Base-by-base conservation (phyloP, 768 basidiomycete genomes). In the Galerina sulciceps region DNA sequence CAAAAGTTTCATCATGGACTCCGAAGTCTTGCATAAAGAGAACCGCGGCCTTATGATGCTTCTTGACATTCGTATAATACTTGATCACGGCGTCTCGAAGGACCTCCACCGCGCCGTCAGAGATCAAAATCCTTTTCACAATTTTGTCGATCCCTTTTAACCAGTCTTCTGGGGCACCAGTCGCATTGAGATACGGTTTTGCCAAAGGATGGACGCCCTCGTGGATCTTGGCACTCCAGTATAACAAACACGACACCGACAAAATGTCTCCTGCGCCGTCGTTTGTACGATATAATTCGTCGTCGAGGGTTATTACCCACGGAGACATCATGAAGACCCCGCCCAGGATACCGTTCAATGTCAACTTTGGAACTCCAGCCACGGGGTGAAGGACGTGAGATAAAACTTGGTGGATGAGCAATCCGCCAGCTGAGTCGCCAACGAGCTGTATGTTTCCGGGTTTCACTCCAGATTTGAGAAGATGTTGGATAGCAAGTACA, bases 381-480 rank as follows among this genome's bases (percentile, higher is more conserved):
- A 74, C 54, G 2, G 79, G 78, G 46, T 77, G 77, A 2, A 78
- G 65, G 23, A 75, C 61, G 52, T 77, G 73, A 2, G 74, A 74
- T 22, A 79, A 41, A 40, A 77, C 57, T 57, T 75, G 73, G 26
- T 76, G 63, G 31, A 73, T 62, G 31, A 79, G 68, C 44, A 73
- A 73, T 0, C 63, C 76, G 10, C 79, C 79, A 10, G 79, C 79
- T 10, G 78, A 79, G 61, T 79, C 78, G 20, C 76, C 75, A 6
- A 69, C 71, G 11, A 79, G 54, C 44, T 73, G 66, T 17, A 78
- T 62, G 59, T 77, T 67, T 37, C 62, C 57, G 4, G 75, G 74
- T 10, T 63, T 55, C 6, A 76, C 60, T 11, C 75, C 76, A 3
- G 59, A 57, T 26, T 66, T 59, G 42, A 75, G 44, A 11, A 79